Percentiles rank a stretch among this genome's conserved stretches.
Evolutionary conservation across 805 yeast species (phyloP).

Genomic region (Saccharomycopsis babjevae): DNA sequence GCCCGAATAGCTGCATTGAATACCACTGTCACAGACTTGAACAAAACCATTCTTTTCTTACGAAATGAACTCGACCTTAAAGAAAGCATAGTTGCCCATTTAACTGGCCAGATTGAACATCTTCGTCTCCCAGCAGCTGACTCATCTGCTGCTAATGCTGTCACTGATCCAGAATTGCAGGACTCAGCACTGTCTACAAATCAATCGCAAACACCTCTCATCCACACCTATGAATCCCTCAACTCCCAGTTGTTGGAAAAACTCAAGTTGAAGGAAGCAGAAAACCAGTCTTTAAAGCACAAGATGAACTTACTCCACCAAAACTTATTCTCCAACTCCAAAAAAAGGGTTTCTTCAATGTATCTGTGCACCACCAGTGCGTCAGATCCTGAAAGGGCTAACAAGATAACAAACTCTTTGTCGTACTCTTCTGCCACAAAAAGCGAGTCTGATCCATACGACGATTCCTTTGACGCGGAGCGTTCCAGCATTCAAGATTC

Average conservation of each 20-base stretch:
- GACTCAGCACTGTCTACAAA: not conserved
- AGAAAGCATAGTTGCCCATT: not conserved
- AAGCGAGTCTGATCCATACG: not conserved
- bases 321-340: not conserved
- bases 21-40: not conserved
- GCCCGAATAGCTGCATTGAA: not conserved
- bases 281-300: constrained; percentile 9
- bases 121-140: too few species aligned
- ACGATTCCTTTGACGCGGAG: not conserved
- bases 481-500: constrained; percentile 4
- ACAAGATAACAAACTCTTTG: not conserved
- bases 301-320: constrained; percentile 1
- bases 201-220: not conserved
- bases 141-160: too few species aligned
- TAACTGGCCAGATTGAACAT: not conserved
- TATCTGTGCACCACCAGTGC: not conserved
- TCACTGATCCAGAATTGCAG: too few species aligned
- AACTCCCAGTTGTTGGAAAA: constrained; percentile 16
- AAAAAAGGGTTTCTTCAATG: not conserved
- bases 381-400: not conserved
- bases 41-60: not conserved
- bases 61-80: not conserved
- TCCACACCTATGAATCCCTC: constrained; percentile 11
- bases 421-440: not conserved
- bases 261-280: constrained; percentile 14